A percentile compares a stretch with the other conserved stretches of the same genome.
These are phyloP conservation scores for Polyrhizophydium stewartii DNA, from an alignment of 371 early-diverging fungal species.

Conservation along the genomic window DNA sequence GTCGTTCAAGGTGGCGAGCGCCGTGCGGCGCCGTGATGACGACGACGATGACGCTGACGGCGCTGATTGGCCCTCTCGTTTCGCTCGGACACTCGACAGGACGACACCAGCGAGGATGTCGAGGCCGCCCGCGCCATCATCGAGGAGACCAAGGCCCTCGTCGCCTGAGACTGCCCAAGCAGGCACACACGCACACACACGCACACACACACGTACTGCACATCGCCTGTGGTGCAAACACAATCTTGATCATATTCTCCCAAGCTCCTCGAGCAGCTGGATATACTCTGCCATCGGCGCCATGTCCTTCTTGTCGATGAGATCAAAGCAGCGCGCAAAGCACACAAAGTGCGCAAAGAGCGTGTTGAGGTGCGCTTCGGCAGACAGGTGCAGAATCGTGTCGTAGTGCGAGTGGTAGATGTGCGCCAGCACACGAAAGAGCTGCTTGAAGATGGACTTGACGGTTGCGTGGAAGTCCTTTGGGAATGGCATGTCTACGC, in stretches of 20 bases:
- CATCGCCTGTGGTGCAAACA: no score
- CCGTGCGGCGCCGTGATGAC: no score
- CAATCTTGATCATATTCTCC: no score
- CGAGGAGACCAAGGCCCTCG: neutral
- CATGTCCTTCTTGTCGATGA: slow-evolving; percentile 87
- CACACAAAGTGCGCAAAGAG: slow-evolving; percentile 90
- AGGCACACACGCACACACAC: no score
- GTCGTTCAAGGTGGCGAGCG: neutral
- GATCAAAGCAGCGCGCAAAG: slow-evolving; percentile 86
- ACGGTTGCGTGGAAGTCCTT: slow-evolving; percentile 66
- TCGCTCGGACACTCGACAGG: no score
- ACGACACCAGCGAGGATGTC: neutral
- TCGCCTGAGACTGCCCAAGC: no score
- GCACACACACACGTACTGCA: no score
- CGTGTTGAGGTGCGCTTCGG: slow-evolving; percentile 90
- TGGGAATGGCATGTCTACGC: slow-evolving; percentile 62
- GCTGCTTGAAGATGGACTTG: slow-evolving; percentile 67
- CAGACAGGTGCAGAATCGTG: slow-evolving; percentile 70
- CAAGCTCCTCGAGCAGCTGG: slow-evolving; percentile 18
- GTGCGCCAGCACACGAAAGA: slow-evolving; percentile 89
- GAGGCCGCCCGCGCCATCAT: neutral
- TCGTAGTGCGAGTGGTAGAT: slow-evolving; percentile 92
- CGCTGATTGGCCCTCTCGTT: no score
- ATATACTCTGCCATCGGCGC: slow-evolving; percentile 78
- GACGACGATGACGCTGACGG: no score